Evolutionary conservation across 1,139 yeast genomes (phyloP).

Genomic region (Hemisphaericaspora subhashii): DNA sequence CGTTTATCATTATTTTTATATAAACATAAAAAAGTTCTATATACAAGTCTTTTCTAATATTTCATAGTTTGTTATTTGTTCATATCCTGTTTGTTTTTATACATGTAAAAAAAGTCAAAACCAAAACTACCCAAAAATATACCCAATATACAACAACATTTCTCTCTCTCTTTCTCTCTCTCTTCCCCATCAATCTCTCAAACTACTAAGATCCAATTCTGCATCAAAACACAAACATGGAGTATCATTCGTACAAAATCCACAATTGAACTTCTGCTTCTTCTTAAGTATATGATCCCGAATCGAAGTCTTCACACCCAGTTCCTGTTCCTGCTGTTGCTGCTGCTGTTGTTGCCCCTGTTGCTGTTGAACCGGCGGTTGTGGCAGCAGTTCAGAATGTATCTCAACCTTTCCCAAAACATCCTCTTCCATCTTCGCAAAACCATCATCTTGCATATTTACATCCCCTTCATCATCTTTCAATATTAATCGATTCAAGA

Average conservation of each 20-base stretch:
- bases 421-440: slow-evolving; percentile 11
- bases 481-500: slow-evolving; percentile 15
- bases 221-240: slow-evolving; percentile 45
- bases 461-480: slow-evolving; percentile 8
- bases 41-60: slow-evolving; percentile 1
- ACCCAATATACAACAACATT: not conserved
- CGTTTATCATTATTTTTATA: not conserved
- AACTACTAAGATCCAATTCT: slow-evolving; percentile 17
- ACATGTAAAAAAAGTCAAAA: not conserved
- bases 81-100: not conserved
- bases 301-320: not conserved
- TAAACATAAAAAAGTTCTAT: slow-evolving; percentile 1
- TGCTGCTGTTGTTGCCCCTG: not conserved
- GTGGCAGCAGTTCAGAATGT: slow-evolving; percentile 6
- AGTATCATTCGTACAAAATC: slow-evolving; percentile 43
- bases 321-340: slow-evolving; percentile 2
- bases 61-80: not conserved
- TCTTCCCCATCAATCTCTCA: slow-evolving; percentile 3
- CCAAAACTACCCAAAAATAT: not conserved
- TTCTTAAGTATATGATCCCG: slow-evolving; percentile 12
- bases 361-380: slow-evolving; percentile 1
- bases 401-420: slow-evolving; percentile 16
- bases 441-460: not conserved
- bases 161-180: not conserved
- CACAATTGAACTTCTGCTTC: slow-evolving; percentile 29